These are phyloP conservation scores for Trapa incisa DNA, from an alignment of 345 rosid genomes.

Conservation along the genomic window DNA sequence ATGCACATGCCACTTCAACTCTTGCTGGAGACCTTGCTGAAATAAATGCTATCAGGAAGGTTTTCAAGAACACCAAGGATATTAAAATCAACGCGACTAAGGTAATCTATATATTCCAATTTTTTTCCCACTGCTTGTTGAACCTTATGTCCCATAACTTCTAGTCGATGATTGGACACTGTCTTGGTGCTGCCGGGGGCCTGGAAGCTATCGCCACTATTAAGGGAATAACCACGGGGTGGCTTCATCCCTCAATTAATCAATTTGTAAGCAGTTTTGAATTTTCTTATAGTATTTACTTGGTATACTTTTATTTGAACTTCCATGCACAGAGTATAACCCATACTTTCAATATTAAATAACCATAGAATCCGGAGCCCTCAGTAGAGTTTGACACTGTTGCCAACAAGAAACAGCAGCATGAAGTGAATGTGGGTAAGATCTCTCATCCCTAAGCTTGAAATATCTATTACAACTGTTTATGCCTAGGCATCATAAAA, in stretches of 20 bases:
- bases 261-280: conserved; percentile 62
- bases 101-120: conserved; percentile 23
- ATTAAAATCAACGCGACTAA: conserved; percentile 96
- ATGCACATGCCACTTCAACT: conserved; percentile 96
- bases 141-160: conserved; percentile 5
- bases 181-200: conserved; percentile 98
- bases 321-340: background rate
- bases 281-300: background rate
- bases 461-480: no score
- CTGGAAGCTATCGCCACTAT: conserved; percentile 86
- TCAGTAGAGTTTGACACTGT: conserved; percentile 83
- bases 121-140: no score
- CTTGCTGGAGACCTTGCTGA: conserved; percentile 98
- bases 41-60: conserved; percentile 89
- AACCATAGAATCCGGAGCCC: conserved; percentile 74
- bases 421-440: conserved; percentile 97
- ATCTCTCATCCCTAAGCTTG: background rate
- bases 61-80: conserved; percentile 66
- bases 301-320: background rate
- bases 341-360: background rate
- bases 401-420: conserved; percentile 71
- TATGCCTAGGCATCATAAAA: no score
- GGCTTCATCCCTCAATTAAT: conserved; percentile 89
- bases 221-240: conserved; percentile 88
- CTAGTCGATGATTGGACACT: conserved; percentile 98